These are phyloP conservation scores for Neovahlkampfia damariscottae DNA, from an alignment of 78 protist genomes.

Conservation along the genomic window DNA sequence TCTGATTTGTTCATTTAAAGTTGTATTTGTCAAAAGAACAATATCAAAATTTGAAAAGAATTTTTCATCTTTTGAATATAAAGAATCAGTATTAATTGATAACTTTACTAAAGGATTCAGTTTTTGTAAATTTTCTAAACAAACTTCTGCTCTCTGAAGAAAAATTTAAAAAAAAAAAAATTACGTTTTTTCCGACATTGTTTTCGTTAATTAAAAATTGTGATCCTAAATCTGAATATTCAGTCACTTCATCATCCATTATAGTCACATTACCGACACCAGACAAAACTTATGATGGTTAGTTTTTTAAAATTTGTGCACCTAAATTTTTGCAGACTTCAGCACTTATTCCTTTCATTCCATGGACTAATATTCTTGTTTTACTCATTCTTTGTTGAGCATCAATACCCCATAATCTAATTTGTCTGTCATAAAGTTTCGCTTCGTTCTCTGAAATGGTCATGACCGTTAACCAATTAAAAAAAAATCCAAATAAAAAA, in stretches of 20 bases:
- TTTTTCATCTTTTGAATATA: not conserved
- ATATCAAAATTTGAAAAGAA: not conserved
- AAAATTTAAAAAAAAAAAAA: not conserved
- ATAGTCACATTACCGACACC: not conserved
- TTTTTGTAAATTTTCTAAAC: not conserved
- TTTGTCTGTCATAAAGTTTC: not conserved
- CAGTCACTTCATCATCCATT: not conserved
- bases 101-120: not conserved
- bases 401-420: constrained; percentile 3
- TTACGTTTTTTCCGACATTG: not conserved
- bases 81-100: not conserved
- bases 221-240: not conserved
- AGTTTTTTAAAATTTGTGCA: too few species aligned
- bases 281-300: too few species aligned
- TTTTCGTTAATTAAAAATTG: not conserved
- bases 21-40: not conserved
- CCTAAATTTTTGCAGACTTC: constrained; percentile 10
- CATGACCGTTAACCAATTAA: too few species aligned
- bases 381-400: not conserved
- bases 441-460: not conserved
- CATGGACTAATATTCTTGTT: not conserved
- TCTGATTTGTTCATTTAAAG: not conserved
- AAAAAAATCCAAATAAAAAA: too few species aligned
- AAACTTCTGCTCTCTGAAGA: not conserved
- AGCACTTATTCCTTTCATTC: constrained; percentile 1